Evolutionary conservation across 768 basidiomycete species (phyloP).

Genomic region (Tricholoma matsutake): DNA sequence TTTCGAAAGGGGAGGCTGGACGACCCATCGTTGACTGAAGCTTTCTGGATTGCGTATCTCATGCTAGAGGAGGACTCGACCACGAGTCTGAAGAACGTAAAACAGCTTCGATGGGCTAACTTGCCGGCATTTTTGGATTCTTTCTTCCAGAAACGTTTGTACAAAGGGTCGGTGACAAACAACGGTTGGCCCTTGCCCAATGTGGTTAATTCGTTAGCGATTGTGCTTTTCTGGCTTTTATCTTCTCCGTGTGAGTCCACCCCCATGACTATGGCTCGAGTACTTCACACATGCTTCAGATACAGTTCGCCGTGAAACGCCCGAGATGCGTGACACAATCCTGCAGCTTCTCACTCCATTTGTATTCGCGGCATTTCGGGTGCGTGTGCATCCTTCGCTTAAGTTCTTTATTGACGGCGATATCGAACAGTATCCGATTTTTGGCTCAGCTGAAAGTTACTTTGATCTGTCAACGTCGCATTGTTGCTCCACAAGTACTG

Average conservation of each 20-base stretch:
- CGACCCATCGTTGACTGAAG: slow-evolving; percentile 36
- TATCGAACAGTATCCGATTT: slow-evolving; percentile 40
- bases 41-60: slow-evolving; percentile 50
- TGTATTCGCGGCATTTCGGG: slow-evolving; percentile 48
- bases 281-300: slow-evolving; percentile 19
- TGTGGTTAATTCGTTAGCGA: slow-evolving; percentile 41
- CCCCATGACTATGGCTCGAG: background rate
- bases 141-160: slow-evolving; percentile 39
- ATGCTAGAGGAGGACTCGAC: slow-evolving; percentile 56
- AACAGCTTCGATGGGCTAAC: slow-evolving; percentile 43
- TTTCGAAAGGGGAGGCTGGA: slow-evolving; percentile 38
- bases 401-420: slow-evolving; percentile 6
- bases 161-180: slow-evolving; percentile 34
- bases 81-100: slow-evolving; percentile 40
- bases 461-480: slow-evolving; percentile 19
- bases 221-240: slow-evolving; percentile 47
- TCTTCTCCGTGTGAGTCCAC: slow-evolving; percentile 34
- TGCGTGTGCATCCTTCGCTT: slow-evolving; percentile 27
- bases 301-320: slow-evolving; percentile 32
- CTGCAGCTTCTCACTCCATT: slow-evolving; percentile 40
- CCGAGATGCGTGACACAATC: slow-evolving; percentile 28
- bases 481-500: slow-evolving; percentile 14
- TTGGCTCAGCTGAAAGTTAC: slow-evolving; percentile 31
- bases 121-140: slow-evolving; percentile 37
- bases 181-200: slow-evolving; percentile 50